Evolutionary conservation across 2,329 filamentous ascomycete species (phyloP), one percentile per base, ranked within the genome.

Genomic region (Sclerotiophoma versabilis): DNA sequence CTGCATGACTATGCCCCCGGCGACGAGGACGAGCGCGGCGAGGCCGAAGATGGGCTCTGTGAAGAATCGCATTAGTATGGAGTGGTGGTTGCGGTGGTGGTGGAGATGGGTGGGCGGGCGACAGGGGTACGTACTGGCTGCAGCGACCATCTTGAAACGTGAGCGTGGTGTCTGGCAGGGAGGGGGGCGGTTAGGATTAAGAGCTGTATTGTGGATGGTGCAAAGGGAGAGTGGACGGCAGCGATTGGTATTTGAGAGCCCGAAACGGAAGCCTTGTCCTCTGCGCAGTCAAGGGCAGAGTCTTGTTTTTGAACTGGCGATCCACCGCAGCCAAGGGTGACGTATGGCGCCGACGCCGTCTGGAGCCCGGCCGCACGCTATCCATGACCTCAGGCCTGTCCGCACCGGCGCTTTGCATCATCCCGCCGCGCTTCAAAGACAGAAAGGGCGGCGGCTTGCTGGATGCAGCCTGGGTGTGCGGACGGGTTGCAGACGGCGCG

Each of bases 1-100:
- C 64, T 88, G 83, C 59, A 91, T 75, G 23, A 90, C 75, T 46
- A 88, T 77, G 47, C 85, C 82, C 37, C 80, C 85, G 38, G 83
- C 85, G 58, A 87, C 80, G 58, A 90, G 78, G 64, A 89, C 74
- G 54, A 89, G 77, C 71, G 86, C 86, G 41, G 80, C 58, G 39
- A 85, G 71, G 62, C 81, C 83, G 66, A 87, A 75, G 41, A 81
- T 51, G 50, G 82, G 80, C 68, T 85, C 85, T 87, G 67, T 1
- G 20, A 39, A 39, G 23, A 25, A 41, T 17, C 34, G 42, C 41
- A 38, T 39, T 27, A 39, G 39, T 25, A 25, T 27, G 41, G 15
- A n/a, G n/a, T 33, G 11, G 29, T 20, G 17, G 27, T 11, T 19
- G 17, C 20, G 14, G 15, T 23, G 37, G 32, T 47, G 32, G 17